phyloP scores from a whole-genome alignment of 495 filamentous ascomycete species.

The Podospora comata region DNA sequence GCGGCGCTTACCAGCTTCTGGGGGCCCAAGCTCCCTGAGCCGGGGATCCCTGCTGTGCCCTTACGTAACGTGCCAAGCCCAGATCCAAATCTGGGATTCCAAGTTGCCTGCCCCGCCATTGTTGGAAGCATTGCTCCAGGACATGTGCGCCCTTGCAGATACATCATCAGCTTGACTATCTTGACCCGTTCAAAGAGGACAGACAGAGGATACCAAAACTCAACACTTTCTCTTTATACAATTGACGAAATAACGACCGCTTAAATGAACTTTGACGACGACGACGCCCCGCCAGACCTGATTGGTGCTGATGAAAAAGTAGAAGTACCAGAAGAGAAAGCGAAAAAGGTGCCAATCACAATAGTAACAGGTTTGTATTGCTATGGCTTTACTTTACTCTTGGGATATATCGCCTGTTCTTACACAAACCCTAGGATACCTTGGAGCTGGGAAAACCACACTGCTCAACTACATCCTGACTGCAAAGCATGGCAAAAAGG shows the following conservation, averaged over 20 bases:
- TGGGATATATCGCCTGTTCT: background rate
- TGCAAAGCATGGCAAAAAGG: constrained; percentile 91
- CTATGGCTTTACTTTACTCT: background rate
- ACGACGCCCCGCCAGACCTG: constrained; percentile 72
- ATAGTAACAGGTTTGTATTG: constrained; percentile 74
- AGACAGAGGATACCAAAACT: background rate
- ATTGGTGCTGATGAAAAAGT: constrained; percentile 50
- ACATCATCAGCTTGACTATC: background rate
- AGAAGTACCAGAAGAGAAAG: constrained; percentile 45
- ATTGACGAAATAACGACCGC: background rate
- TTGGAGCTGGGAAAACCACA: constrained; percentile 94
- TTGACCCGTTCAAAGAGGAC: background rate
- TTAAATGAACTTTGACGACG: constrained; percentile 56
- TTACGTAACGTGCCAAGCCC: constrained; percentile 9
- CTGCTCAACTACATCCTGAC: constrained; percentile 92
- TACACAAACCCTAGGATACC: constrained; percentile 53
- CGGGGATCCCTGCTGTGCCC: background rate
- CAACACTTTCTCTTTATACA: background rate
- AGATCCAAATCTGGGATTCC: background rate
- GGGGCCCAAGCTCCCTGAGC: background rate
- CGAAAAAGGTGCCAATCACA: constrained; percentile 81
- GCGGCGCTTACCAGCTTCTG: background rate
- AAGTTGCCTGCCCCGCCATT: background rate
- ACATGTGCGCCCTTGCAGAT: background rate
- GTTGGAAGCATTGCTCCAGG: background rate